Conservation (phyloP, 805 yeast genomes). For the Brettanomyces anomalus region DNA sequence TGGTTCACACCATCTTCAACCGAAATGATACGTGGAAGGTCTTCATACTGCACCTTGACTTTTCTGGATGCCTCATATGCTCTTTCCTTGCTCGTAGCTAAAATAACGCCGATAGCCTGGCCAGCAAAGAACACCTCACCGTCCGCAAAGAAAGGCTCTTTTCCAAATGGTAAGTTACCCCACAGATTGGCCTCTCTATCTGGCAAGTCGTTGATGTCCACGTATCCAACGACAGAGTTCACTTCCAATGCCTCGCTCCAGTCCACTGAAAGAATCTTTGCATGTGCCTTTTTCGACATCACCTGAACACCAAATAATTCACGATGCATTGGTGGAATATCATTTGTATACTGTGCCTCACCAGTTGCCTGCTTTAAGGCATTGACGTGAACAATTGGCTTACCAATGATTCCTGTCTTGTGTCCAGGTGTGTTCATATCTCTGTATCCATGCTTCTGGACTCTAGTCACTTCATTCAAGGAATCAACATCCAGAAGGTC, state of each 20-base stretch:
- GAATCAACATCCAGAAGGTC: slow-evolving; percentile 24
- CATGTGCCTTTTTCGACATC: slow-evolving; percentile 34
- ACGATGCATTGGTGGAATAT: slow-evolving; percentile 31
- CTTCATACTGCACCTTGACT: slow-evolving; percentile 35
- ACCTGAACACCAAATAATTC: slow-evolving; percentile 37
- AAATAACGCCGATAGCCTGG: slow-evolving; percentile 34
- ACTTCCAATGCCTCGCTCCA: slow-evolving; percentile 28
- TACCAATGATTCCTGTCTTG: slow-evolving; percentile 30
- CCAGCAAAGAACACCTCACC: slow-evolving; percentile 33
- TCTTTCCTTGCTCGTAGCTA: slow-evolving; percentile 30
- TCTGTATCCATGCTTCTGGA: slow-evolving; percentile 29
- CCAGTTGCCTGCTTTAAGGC: slow-evolving; percentile 40
- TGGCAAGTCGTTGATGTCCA: slow-evolving; percentile 32
- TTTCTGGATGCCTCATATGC: slow-evolving; percentile 34
- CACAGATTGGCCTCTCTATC: slow-evolving; percentile 29
- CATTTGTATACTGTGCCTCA: slow-evolving; percentile 37
- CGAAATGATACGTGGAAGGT: slow-evolving; percentile 29
- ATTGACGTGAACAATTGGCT: slow-evolving; percentile 34
- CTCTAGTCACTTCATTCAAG: slow-evolving; percentile 28
- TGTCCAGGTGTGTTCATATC: slow-evolving; percentile 29
- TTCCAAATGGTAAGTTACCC: slow-evolving; percentile 34
- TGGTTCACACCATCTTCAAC: slow-evolving; percentile 35
- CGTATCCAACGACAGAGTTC: slow-evolving; percentile 32
- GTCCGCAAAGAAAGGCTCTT: slow-evolving; percentile 36
- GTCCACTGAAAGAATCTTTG: slow-evolving; percentile 33